Percentiles rank a stretch among this genome's conserved stretches.
Conservation (phyloP, 345 rosid species). For the Erucastrum elatum region DNA sequence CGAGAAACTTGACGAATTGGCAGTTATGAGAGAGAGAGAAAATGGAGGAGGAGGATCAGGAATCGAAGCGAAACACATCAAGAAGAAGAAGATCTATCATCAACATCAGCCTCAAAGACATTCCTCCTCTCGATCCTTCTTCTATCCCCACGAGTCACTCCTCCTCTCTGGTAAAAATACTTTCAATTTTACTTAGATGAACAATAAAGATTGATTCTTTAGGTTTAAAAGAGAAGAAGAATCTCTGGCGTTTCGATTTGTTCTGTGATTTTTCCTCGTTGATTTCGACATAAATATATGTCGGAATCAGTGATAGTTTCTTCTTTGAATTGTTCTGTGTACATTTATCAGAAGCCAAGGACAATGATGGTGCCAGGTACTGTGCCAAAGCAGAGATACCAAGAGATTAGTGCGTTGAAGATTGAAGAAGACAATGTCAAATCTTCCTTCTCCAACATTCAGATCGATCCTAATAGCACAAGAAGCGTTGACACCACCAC, state of each 20-base stretch:
- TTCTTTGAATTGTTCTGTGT: slow-evolving; percentile 12
- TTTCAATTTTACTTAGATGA: no score
- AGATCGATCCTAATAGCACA: slow-evolving; percentile 42
- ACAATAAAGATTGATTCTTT: no score
- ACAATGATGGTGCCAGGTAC: slow-evolving; percentile 3
- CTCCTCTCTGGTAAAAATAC: slow-evolving; percentile 22
- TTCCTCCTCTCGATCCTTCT: slow-evolving; percentile 35
- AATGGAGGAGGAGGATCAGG: slow-evolving; percentile 16
- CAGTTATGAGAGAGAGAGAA: slow-evolving; percentile 10
- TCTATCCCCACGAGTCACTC: slow-evolving; percentile 9
- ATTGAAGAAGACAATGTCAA: slow-evolving; percentile 9
- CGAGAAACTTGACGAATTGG: slow-evolving; percentile 5
- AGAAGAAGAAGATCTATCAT: slow-evolving; percentile 12
- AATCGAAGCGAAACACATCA: slow-evolving; percentile 26
- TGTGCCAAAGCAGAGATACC: background rate
- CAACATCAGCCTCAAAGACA: slow-evolving; percentile 32
- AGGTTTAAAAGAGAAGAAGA: background rate
- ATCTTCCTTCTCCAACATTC: slow-evolving; percentile 33
- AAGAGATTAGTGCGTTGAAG: background rate
- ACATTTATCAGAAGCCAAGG: slow-evolving; percentile 26
- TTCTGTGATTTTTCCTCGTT: background rate
- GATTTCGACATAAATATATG: background rate
- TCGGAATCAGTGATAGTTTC: slow-evolving; percentile 6
- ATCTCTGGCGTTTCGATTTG: background rate
- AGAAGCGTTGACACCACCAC: background rate